Base-by-base conservation (phyloP, 2,329 filamentous ascomycete species). In the Coleophoma crateriformis region DNA sequence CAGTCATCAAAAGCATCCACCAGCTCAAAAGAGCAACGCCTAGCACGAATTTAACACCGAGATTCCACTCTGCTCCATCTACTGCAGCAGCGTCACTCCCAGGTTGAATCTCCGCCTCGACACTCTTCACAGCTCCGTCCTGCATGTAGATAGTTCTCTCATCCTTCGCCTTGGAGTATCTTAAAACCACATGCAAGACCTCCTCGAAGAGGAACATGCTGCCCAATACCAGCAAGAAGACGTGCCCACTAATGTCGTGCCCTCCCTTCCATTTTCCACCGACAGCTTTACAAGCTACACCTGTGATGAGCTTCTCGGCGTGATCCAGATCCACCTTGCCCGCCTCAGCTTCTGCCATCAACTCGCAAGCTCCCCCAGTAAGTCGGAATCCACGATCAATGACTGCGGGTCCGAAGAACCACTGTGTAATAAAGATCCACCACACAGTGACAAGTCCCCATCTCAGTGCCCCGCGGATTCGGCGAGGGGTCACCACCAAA, bases 1-100 rank as follows among this genome's bases (percentile, higher is more conserved):
- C 91, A 38, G 94, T 99, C 94, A 99, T 99, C 53, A 97, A 76
- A 65, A 99, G 69, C 94, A 99, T 99, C 89, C 94, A 97, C 73
- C 85, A 80, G 63, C 85, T 89, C 63, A 96, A 61, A 0, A 69
- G 83, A 15, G 87, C 78, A 22, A 96, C 81, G 0, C 64, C 76
- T 20, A 77, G 69, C 54, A 84, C 79, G 56, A 86, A 71, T 75
- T 81, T 72, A 59, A 70, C 70, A 8, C 76, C 70, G 46, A 78
- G 57, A 3, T 75, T 71, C 50, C 79, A 66, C 35, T 55, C 48
- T 19, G 54, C 52, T 34, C 42, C 38, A 50, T 50, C 22, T 46
- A 54, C n/a, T 50, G 35, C 34, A 33, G 49, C 45, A 37, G 53
- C 43, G 47, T 55, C 50, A 40, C 46, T 51, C 8, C 41, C 51